Evolutionary conservation across 768 basidiomycete species (phyloP).

Genomic region (Lactarius deliciosus): DNA sequence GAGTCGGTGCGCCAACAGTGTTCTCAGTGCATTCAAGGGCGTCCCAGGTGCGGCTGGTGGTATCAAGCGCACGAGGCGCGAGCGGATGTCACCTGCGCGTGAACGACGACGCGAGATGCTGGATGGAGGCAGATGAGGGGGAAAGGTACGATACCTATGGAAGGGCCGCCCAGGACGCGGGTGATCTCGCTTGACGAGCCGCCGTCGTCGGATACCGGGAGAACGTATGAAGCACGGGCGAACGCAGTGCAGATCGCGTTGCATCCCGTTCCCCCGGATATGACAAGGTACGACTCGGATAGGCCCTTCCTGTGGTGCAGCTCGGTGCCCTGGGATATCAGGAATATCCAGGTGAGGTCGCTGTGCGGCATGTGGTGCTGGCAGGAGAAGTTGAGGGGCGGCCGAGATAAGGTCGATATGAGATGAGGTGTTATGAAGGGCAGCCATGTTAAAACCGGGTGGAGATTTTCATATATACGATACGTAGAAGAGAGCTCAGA

Average conservation of each 20-base stretch:
- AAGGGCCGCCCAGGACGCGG: conserved; percentile 83
- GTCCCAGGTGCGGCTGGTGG: conserved; percentile 59
- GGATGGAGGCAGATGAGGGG: conserved; percentile 5
- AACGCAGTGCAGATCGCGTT: conserved; percentile 91
- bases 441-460: neutral
- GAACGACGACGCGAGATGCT: conserved; percentile 12
- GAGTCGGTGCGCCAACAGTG: conserved; percentile 77
- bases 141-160: conserved; percentile 55
- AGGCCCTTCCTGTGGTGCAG: conserved; percentile 8
- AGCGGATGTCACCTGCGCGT: conserved; percentile 76
- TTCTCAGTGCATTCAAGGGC: conserved; percentile 69
- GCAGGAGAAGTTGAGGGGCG: neutral
- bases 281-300: conserved; percentile 58
- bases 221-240: conserved; percentile 70
- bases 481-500: neutral
- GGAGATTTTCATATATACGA: neutral
- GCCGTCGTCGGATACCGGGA: conserved; percentile 95
- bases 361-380: neutral
- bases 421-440: neutral
- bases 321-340: conserved; percentile 58
- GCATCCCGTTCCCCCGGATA: conserved; percentile 94
- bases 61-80: conserved; percentile 85
- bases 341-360: conserved; percentile 50
- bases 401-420: neutral
- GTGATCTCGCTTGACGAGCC: conserved; percentile 95